Percentiles rank a stretch among this genome's conserved stretches.
Evolutionary conservation across 441 rosid species (phyloP).

Genomic region (Brassica hybrid): DNA sequence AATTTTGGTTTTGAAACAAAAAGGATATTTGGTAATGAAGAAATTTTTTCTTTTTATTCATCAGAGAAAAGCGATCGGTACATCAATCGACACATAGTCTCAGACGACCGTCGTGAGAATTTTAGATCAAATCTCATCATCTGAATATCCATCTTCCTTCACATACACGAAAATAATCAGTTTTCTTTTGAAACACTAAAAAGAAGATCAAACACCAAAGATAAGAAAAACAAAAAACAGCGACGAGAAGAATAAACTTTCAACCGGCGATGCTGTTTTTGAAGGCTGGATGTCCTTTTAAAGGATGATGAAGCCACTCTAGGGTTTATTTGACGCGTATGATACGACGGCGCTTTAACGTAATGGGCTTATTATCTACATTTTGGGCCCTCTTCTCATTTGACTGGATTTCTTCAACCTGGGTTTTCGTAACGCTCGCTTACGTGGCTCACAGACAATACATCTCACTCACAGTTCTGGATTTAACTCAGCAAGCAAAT

Average conservation of each 20-base stretch:
- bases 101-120: constrained; percentile 49
- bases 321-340: background rate
- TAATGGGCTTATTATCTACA: constrained; percentile 4
- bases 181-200: background rate
- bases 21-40: background rate
- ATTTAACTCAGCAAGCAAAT: background rate
- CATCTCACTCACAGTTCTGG: background rate
- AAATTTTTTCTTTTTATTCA: background rate
- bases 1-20: too few relatives aligned
- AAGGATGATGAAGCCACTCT: constrained; percentile 11
- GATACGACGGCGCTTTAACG: background rate
- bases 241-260: background rate
- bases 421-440: background rate
- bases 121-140: constrained; percentile 44
- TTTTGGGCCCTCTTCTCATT: constrained; percentile 13
- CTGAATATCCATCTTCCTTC: constrained; percentile 8
- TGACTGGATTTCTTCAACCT: background rate
- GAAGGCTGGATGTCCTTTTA: background rate
- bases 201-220: background rate
- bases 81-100: constrained; percentile 35
- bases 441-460: background rate
- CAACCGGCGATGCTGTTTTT: background rate
- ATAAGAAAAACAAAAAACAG: background rate
- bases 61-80: constrained; percentile 43
- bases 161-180: background rate